Evolutionary conservation across 225 moss, liverwort and hornwort genomes (phyloP).

Genomic region (Physcomitrellopsis africana): DNA sequence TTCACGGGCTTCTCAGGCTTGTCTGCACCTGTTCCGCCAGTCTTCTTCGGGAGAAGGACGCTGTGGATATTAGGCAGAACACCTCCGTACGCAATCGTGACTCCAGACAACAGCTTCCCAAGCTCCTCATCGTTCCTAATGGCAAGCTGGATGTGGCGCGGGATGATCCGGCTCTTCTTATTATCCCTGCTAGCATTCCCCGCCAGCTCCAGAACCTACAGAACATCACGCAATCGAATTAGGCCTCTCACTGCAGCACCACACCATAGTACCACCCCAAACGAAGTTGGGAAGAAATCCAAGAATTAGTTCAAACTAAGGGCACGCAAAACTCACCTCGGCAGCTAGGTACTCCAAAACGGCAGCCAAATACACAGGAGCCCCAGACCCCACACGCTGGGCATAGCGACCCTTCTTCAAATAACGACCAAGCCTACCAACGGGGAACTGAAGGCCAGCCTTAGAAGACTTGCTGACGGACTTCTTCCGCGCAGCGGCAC

Average conservation of each 20-base stretch:
- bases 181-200: slow-evolving; percentile 72
- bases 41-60: slow-evolving; percentile 63
- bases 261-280: too few relatives aligned
- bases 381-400: slow-evolving; percentile 38
- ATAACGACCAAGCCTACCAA: slow-evolving; percentile 29
- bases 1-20: slow-evolving; percentile 44
- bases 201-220: slow-evolving; percentile 65
- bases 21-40: slow-evolving; percentile 25
- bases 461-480: slow-evolving; percentile 31
- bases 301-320: fast-evolving
- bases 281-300: neutral
- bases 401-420: slow-evolving; percentile 45
- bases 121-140: slow-evolving; percentile 75
- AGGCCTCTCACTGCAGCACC: neutral
- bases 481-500: slow-evolving; percentile 27
- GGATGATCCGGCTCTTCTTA: slow-evolving; percentile 69
- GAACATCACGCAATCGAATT: neutral
- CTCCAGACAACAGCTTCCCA: slow-evolving; percentile 56
- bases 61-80: slow-evolving; percentile 63
- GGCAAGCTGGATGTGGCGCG: slow-evolving; percentile 67
- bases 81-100: slow-evolving; percentile 71
- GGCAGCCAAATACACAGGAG: slow-evolving; percentile 38
- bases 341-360: slow-evolving; percentile 36
- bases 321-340: slow-evolving; percentile 4
- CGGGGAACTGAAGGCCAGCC: slow-evolving; percentile 41